Conservation (phyloP, 495 filamentous ascomycete genomes). For the Endocarpon pusillum region DNA sequence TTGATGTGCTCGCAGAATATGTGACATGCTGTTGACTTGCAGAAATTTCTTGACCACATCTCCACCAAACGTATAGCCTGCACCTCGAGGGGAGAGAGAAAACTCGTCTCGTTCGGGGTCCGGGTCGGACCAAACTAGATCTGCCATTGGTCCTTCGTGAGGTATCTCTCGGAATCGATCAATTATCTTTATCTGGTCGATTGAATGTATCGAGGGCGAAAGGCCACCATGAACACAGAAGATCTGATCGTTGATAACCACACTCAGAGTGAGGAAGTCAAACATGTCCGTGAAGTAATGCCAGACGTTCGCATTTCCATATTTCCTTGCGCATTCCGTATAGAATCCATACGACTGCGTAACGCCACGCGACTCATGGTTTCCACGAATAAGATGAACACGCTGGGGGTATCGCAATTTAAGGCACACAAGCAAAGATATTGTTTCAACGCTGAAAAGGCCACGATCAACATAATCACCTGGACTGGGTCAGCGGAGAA, state of each 20-base stretch:
- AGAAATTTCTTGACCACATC: constrained; percentile 97
- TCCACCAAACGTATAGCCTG: constrained; percentile 91
- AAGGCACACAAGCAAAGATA: constrained; percentile 84
- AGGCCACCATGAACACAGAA: constrained; percentile 97
- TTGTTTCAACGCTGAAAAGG: constrained; percentile 92
- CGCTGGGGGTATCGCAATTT: constrained; percentile 86
- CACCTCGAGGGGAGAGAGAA: constrained; percentile 78
- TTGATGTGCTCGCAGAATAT: constrained; percentile 92
- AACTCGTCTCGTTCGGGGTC: constrained; percentile 94
- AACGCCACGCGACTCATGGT: constrained; percentile 92
- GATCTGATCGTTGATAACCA: constrained; percentile 96
- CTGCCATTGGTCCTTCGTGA: constrained; percentile 98
- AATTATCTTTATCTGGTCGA: constrained; percentile 99
- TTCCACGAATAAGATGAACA: constrained; percentile 85
- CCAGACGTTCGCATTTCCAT: constrained; percentile 96
- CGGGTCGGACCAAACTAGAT: constrained; percentile 94
- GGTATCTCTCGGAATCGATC: constrained; percentile 97
- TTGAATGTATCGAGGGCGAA: constrained; percentile 89
- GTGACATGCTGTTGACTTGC: constrained; percentile 88
- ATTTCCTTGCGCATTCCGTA: constrained; percentile 93
- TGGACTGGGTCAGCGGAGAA: constrained; percentile 13
- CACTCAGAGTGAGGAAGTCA: constrained; percentile 87
- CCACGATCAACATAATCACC: constrained; percentile 96
- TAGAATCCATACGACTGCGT: constrained; percentile 99
- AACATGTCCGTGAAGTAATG: constrained; percentile 99